Percentiles rank a stretch among this genome's conserved stretches.
Evolutionary conservation across 108 stramenopile genomes (phyloP).

Genomic region (Aurantiochytrium sp.): DNA sequence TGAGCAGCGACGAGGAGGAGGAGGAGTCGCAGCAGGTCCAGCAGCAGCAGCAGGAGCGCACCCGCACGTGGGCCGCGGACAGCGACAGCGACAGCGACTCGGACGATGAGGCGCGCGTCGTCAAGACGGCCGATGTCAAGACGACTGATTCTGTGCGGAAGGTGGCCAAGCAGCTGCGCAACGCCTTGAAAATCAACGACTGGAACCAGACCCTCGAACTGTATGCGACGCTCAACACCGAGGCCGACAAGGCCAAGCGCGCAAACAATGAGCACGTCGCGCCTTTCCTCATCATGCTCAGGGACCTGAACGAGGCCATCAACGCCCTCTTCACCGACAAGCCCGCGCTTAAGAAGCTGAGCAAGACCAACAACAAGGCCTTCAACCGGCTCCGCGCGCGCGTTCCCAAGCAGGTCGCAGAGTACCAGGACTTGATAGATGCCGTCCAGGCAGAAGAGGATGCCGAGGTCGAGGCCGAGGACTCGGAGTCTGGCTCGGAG

Average conservation of each 20-base stretch:
- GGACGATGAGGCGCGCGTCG: constrained; percentile 90
- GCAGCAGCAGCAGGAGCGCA: neutral
- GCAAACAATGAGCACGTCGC: constrained; percentile 72
- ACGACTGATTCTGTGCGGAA: constrained; percentile 77
- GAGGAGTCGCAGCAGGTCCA: neutral
- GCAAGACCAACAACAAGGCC: constrained; percentile 77
- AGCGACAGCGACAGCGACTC: constrained; percentile 46
- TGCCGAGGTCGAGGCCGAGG: constrained; percentile 38
- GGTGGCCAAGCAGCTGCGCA: constrained; percentile 67
- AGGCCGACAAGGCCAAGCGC: constrained; percentile 73
- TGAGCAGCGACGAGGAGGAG: constrained; percentile 41
- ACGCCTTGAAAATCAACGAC: constrained; percentile 73
- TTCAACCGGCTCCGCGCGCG: constrained; percentile 71
- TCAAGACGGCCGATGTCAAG: constrained; percentile 83
- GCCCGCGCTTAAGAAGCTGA: constrained; percentile 83
- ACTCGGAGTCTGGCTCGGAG: constrained; percentile 36
- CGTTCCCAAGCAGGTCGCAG: neutral
- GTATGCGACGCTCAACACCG: constrained; percentile 79
- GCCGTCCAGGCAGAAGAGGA: neutral
- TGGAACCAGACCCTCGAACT: constrained; percentile 59
- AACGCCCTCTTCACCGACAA: constrained; percentile 74
- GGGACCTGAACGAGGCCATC: constrained; percentile 82
- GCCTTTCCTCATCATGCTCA: constrained; percentile 69
- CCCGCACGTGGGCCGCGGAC: constrained; percentile 41
- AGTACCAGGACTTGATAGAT: neutral